A percentile compares a stretch with the other conserved stretches of the same genome.
phyloP scores from a whole-genome alignment of 2,329 filamentous ascomycete genomes.

The Laburnicola sp. region DNA sequence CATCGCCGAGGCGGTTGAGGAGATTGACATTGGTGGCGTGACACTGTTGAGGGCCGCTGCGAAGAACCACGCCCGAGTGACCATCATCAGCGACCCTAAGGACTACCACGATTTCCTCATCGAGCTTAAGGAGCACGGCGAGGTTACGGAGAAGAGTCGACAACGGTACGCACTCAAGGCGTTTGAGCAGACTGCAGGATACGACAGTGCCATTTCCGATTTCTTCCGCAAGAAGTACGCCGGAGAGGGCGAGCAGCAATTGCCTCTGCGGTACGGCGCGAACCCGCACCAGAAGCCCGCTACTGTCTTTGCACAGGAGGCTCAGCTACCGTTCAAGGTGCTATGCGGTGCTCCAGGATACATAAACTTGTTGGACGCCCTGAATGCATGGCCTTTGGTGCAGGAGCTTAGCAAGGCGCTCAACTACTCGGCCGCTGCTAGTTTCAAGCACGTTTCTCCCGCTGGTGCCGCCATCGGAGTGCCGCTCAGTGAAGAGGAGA shows the following conservation, averaged over 20 bases:
- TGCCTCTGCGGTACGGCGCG: constrained; percentile 88
- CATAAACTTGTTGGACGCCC: constrained; percentile 93
- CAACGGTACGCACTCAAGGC: constrained; percentile 94
- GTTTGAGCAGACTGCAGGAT: constrained; percentile 97
- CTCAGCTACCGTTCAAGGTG: constrained; percentile 89
- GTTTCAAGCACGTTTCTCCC: constrained; percentile 97
- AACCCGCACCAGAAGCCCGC: constrained; percentile 99
- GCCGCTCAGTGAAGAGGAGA: constrained; percentile 81
- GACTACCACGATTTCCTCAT: constrained; percentile 94
- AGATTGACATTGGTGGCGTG: constrained; percentile 96
- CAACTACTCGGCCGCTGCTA: constrained; percentile 85
- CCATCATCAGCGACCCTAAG: constrained; percentile 88
- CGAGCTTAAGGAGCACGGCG: constrained; percentile 78
- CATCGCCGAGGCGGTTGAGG: constrained; percentile 93
- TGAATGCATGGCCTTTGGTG: constrained; percentile 96
- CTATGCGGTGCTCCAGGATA: constrained; percentile 88
- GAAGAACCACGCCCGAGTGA: constrained; percentile 96
- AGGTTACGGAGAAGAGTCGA: constrained; percentile 81
- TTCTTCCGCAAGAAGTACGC: constrained; percentile 99
- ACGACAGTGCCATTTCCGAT: constrained; percentile 89
- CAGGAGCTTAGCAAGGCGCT: constrained; percentile 93
- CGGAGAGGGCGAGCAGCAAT: constrained; percentile 77
- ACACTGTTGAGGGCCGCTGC: constrained; percentile 94
- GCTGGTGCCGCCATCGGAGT: constrained; percentile 94
- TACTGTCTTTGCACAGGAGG: constrained; percentile 74